A percentile compares a stretch with the other conserved stretches of the same genome.
Evolutionary conservation across 345 rosid genomes (phyloP).

Genomic region (Citrus australasica): DNA sequence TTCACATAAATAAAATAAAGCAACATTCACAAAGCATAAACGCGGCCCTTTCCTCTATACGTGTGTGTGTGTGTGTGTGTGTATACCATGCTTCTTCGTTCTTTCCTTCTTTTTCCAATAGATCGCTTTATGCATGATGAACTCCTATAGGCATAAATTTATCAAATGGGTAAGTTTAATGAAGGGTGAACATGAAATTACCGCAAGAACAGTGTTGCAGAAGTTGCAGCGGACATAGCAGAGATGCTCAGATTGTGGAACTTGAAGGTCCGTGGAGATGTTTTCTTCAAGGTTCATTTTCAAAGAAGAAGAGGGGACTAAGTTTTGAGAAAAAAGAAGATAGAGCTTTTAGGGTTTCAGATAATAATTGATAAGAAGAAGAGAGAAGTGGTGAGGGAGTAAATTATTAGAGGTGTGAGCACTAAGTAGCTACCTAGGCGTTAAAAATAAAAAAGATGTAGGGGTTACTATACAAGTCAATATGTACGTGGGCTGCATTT

Average conservation of each 20-base stretch:
- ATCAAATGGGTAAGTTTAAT: background rate
- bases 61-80: too few relatives aligned
- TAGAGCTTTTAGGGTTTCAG: constrained; percentile 18
- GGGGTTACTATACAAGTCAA: constrained; percentile 25
- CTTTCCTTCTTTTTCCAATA: too few relatives aligned
- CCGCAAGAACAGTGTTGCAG: constrained; percentile 99
- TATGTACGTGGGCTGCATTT: constrained; percentile 17
- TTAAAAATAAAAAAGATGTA: constrained; percentile 23
- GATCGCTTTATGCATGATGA: background rate
- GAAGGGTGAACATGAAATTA: constrained; percentile 20
- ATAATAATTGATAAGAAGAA: background rate
- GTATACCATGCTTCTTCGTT: too few relatives aligned
- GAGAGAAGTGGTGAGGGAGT: constrained; percentile 5
- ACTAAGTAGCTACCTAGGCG: constrained; percentile 5
- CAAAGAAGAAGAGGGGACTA: constrained; percentile 4
- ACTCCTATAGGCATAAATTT: background rate
- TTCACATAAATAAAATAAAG: background rate
- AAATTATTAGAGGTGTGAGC: background rate
- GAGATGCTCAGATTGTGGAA: constrained; percentile 73
- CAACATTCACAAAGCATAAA: background rate
- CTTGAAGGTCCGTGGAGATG: constrained; percentile 49
- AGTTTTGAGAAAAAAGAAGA: background rate
- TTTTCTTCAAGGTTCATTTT: constrained; percentile 70
- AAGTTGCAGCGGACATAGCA: constrained; percentile 97
- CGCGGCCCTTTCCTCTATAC: background rate